Conservation (phyloP, 225 moss, liverwort and hornwort species). For the Polytrichum formosum region DNA sequence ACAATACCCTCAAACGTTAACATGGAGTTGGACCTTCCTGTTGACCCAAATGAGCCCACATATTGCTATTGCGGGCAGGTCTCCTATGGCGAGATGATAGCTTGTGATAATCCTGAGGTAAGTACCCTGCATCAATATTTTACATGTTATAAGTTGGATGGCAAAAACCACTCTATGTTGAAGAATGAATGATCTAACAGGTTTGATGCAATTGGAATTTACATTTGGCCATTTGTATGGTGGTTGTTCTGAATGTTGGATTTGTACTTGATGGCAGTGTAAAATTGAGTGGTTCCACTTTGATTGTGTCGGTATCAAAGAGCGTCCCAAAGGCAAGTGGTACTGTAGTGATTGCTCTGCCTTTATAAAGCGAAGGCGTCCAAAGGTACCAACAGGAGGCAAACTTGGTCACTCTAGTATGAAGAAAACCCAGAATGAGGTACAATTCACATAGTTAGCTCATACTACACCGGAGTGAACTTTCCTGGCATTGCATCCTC, state of each 20-base stretch:
- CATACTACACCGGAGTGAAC: not conserved
- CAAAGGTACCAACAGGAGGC: slow-evolving; percentile 31
- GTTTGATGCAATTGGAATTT: too few relatives aligned
- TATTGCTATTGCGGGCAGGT: slow-evolving; percentile 79
- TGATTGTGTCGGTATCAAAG: slow-evolving; percentile 75
- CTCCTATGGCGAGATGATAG: slow-evolving; percentile 81
- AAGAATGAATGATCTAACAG: too few relatives aligned
- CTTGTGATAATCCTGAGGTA: slow-evolving; percentile 77
- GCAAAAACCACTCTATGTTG: too few relatives aligned
- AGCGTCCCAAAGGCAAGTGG: slow-evolving; percentile 81
- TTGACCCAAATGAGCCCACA: slow-evolving; percentile 76
- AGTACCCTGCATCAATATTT: not conserved
- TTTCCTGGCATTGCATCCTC: not conserved
- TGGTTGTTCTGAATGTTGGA: slow-evolving; percentile 1
- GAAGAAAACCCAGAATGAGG: slow-evolving; percentile 35
- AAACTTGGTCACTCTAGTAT: slow-evolving; percentile 41
- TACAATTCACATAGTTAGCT: slow-evolving; percentile 24
- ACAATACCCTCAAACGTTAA: slow-evolving; percentile 36
- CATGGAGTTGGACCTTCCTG: slow-evolving; percentile 65
- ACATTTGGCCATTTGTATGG: too few relatives aligned
- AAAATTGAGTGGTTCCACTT: slow-evolving; percentile 90
- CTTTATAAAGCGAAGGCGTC: slow-evolving; percentile 59
- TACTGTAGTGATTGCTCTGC: slow-evolving; percentile 72
- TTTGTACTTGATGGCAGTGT: slow-evolving; percentile 38
- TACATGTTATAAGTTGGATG: not conserved